Conservation (phyloP, 2,329 filamentous ascomycete genomes). For the Botrytis medusae region DNA sequence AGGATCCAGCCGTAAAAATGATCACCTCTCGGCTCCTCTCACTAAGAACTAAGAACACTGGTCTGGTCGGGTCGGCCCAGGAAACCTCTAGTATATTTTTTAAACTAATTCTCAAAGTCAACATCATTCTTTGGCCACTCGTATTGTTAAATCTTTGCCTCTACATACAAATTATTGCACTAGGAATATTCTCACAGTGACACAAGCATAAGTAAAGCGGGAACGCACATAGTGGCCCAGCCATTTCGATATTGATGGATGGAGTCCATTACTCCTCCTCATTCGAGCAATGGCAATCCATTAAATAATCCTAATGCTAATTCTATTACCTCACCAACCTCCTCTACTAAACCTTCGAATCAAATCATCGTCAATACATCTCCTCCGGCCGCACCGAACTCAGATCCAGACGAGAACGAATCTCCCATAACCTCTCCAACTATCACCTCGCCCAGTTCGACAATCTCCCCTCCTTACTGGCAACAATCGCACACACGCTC, state of each 20-base stretch:
- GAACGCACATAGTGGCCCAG: conserved; percentile 19
- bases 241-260: conserved; percentile 34
- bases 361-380: not conserved
- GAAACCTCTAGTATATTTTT: not conserved
- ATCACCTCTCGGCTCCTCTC: not conserved
- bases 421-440: conserved; percentile 20
- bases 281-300: conserved; percentile 25
- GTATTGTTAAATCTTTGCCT: not conserved
- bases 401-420: conserved; percentile 3
- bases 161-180: not conserved
- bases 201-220: conserved; percentile 23
- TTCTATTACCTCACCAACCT: not conserved
- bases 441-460: conserved; percentile 14
- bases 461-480: conserved; percentile 46
- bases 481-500: conserved; percentile 37
- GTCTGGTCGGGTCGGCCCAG: not conserved
- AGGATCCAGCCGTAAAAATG: conserved; percentile 2
- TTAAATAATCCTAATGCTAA: not conserved
- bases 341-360: not conserved
- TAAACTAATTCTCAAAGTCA: not conserved
- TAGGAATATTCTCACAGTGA: not conserved
- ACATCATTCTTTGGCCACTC: not conserved
- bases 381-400: not conserved
- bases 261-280: conserved; percentile 29
- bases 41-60: not conserved